These are phyloP conservation scores for Macrotyloma uniflorum DNA, from an alignment of 306 rosid genomes.

Conservation along the genomic window DNA sequence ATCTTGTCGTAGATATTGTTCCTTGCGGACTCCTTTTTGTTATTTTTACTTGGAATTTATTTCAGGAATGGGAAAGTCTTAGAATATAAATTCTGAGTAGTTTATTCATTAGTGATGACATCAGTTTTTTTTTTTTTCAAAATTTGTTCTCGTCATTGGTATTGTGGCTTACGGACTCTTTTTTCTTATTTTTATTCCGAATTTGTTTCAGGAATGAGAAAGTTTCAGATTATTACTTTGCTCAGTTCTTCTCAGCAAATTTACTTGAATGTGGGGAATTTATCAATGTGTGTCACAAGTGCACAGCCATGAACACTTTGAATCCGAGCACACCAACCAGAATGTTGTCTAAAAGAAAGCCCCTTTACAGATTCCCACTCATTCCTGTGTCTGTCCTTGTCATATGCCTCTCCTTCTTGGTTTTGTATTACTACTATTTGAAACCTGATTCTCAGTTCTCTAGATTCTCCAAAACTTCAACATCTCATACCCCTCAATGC, in stretches of 20 bases:
- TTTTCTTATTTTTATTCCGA: neutral
- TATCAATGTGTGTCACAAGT: neutral
- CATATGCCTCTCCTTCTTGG: slow-evolving; percentile 39
- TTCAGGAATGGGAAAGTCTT: slow-evolving; percentile 9
- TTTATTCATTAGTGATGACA: neutral
- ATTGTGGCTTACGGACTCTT: neutral
- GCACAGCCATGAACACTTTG: neutral
- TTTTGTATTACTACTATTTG: slow-evolving; percentile 49
- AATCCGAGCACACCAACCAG: slow-evolving; percentile 37
- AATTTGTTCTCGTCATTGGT: neutral
- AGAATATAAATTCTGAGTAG: neutral
- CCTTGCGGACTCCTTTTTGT: neutral
- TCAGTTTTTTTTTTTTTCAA: neutral
- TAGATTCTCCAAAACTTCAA: slow-evolving; percentile 22
- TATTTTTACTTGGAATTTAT: neutral
- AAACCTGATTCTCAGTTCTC: slow-evolving; percentile 27
- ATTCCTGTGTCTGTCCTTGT: slow-evolving; percentile 42
- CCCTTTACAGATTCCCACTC: slow-evolving; percentile 45
- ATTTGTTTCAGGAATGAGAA: slow-evolving; percentile 25
- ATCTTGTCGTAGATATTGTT: slow-evolving; percentile 8
- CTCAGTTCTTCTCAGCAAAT: neutral
- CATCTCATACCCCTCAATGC: slow-evolving; percentile 44
- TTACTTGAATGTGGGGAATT: neutral
- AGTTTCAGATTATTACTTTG: neutral
- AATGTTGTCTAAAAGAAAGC: slow-evolving; percentile 49